Percentiles rank a stretch among this genome's conserved stretches.
Evolutionary conservation across 2,329 filamentous ascomycete genomes (phyloP).

Genomic region (Arthrobotrys sinensis): DNA sequence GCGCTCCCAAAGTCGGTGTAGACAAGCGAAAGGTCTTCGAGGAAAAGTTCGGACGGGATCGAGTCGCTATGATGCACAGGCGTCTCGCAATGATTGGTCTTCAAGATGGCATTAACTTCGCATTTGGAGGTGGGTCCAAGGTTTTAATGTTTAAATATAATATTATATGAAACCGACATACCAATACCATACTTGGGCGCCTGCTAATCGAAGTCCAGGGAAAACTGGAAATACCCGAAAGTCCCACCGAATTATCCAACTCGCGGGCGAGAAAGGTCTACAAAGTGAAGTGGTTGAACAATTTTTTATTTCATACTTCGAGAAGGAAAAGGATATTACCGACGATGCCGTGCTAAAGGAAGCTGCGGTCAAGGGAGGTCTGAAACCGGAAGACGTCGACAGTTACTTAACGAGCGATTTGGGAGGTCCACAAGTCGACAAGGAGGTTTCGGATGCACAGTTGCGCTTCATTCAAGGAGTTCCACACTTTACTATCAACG

Average conservation of each 20-base stretch:
- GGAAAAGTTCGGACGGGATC: constrained; percentile 76
- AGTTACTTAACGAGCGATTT: constrained; percentile 67
- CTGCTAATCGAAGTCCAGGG: constrained; percentile 29
- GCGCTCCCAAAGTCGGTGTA: constrained; percentile 71
- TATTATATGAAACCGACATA: constrained; percentile 12
- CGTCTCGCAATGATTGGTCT: constrained; percentile 75
- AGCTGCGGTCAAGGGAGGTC: constrained; percentile 72
- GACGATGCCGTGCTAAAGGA: constrained; percentile 71
- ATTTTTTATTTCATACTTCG: constrained; percentile 78
- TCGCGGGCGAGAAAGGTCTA: constrained; percentile 73
- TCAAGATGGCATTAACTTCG: constrained; percentile 80
- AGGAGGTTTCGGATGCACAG: constrained; percentile 72
- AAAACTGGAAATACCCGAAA: constrained; percentile 81
- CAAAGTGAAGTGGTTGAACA: constrained; percentile 76
- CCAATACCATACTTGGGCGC: constrained; percentile 43
- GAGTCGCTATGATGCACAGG: constrained; percentile 73
- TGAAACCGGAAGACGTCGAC: constrained; percentile 72
- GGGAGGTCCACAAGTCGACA: constrained; percentile 74
- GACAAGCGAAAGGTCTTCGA: constrained; percentile 75
- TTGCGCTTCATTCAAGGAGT: constrained; percentile 76
- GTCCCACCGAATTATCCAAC: constrained; percentile 82
- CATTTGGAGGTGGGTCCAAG: constrained; percentile 73
- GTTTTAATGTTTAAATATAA: constrained; percentile 52
- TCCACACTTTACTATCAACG: constrained; percentile 82
- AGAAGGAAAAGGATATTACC: constrained; percentile 77